Conservation (phyloP, 2,329 filamentous ascomycete species). For the Calonectria pteridis region DNA sequence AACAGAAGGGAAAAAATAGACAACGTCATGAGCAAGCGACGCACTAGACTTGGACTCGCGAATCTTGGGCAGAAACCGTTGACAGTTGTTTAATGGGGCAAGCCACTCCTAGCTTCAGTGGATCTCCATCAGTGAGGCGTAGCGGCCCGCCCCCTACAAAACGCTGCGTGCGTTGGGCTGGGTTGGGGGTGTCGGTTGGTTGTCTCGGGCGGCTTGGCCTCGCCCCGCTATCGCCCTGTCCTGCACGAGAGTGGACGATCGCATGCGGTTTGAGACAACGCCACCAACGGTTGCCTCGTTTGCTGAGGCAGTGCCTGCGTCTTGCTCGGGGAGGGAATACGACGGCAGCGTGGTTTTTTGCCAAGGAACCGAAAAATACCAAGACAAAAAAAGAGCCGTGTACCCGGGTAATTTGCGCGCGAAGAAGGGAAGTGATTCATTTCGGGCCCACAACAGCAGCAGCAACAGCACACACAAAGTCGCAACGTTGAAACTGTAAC, state of each 20-base stretch:
- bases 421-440: not conserved
- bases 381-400: not conserved
- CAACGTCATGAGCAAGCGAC: not conserved
- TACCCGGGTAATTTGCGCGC: not conserved
- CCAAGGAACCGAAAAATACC: not conserved
- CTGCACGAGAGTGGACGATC: not conserved
- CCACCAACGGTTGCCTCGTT: not conserved
- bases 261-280: not conserved
- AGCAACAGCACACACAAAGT: not conserved
- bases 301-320: not conserved
- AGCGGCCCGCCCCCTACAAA: constrained; percentile 13
- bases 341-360: not conserved
- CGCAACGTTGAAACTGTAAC: not conserved
- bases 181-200: too few relatives aligned
- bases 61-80: not conserved
- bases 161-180: not conserved
- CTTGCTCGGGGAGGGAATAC: not conserved
- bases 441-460: not conserved
- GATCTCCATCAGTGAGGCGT: constrained; percentile 4
- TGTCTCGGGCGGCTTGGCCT: not conserved
- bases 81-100: not conserved
- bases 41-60: not conserved
- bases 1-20: not conserved
- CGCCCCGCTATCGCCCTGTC: not conserved
- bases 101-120: not conserved